Conservation (phyloP, 208 protist species). For the Crithidia sp. region DNA sequence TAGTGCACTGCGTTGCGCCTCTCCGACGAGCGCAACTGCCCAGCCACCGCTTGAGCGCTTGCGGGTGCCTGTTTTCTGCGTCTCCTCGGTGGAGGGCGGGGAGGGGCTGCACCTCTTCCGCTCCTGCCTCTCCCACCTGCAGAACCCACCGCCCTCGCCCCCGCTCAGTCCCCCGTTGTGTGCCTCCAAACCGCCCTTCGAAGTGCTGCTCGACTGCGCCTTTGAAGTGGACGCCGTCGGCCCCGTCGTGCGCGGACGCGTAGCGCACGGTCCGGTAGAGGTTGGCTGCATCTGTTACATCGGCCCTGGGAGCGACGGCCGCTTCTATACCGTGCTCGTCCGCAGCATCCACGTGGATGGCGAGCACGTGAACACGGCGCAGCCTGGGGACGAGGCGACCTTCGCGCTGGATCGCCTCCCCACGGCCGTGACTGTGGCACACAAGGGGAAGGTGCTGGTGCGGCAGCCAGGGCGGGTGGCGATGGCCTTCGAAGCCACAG, state of each 20-base stretch:
- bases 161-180: constrained; percentile 24
- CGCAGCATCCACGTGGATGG: constrained; percentile 94
- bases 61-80: constrained; percentile 64
- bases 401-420: constrained; percentile 93
- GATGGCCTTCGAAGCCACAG: constrained; percentile 36
- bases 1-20: neutral
- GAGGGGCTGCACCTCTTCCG: constrained; percentile 63
- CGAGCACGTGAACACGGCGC: constrained; percentile 87
- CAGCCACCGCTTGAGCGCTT: constrained; percentile 30
- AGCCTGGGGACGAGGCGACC: constrained; percentile 84
- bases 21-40: neutral
- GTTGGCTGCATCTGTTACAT: constrained; percentile 88
- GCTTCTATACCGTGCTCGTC: constrained; percentile 84
- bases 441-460: constrained; percentile 77
- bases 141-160: constrained; percentile 22
- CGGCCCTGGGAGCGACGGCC: constrained; percentile 90
- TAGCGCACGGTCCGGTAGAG: constrained; percentile 85
- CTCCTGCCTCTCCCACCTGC: constrained; percentile 49
- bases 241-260: constrained; percentile 93
- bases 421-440: constrained; percentile 46
- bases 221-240: constrained; percentile 89
- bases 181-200: constrained; percentile 51
- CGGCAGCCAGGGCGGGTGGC: constrained; percentile 30
- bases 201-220: constrained; percentile 83
- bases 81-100: constrained; percentile 61